Conservation (phyloP, 169 alveolate species). For the Plasmodium gonderi region DNA sequence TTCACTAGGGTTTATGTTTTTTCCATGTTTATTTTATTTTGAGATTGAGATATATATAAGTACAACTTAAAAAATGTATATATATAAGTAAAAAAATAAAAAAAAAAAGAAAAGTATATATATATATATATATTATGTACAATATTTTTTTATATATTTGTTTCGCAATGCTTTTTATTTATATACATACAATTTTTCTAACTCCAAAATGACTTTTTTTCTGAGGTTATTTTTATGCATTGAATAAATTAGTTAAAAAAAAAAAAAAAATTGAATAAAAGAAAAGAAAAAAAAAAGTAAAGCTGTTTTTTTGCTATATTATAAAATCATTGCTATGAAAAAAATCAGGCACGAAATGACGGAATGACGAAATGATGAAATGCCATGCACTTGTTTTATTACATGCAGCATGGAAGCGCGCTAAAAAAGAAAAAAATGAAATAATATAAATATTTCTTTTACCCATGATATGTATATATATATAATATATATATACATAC, state of each 20-base stretch:
- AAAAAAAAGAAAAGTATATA: too few species aligned
- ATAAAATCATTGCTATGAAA: background rate
- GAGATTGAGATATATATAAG: background rate
- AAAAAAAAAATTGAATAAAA: background rate
- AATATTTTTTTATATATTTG: background rate
- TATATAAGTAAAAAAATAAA: too few species aligned
- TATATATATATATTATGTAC: too few species aligned
- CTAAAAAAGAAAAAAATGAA: constrained; percentile 15
- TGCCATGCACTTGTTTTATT: too few species aligned
- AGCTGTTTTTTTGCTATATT: background rate
- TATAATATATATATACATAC: background rate
- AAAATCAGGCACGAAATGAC: background rate
- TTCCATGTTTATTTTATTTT: background rate
- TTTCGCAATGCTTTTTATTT: background rate
- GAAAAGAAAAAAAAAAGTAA: background rate
- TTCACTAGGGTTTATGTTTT: background rate
- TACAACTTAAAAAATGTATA: background rate
- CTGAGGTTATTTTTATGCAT: background rate
- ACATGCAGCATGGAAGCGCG: constrained; percentile 74
- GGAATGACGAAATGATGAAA: background rate
- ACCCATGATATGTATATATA: background rate
- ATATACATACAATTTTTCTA: background rate
- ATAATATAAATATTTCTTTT: background rate
- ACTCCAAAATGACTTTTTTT: background rate
- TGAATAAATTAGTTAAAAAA: too few species aligned